Base-by-base conservation (phyloP, 805 yeast species). In the Candida coleopterorum region DNA sequence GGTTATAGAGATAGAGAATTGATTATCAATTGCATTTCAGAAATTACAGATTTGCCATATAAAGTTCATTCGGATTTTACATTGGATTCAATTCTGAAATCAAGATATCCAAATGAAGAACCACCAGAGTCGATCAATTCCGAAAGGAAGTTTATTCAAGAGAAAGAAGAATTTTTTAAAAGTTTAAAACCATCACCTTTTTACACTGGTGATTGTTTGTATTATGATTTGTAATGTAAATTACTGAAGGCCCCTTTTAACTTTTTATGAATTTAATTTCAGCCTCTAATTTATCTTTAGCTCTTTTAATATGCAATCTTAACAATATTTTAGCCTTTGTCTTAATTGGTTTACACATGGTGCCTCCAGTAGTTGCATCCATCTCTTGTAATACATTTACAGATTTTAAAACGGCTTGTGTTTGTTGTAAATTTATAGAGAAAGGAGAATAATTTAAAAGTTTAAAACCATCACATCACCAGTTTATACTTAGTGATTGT, bases 251-350 rank as follows among this genome's bases (percentile, higher is more conserved):
- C 63, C 66, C 27, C 64, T 55, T 25, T 46, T 67, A 72, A 38
- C 68, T 62, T 44, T 64, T 65, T 28, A 68, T 64, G 38, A 67
- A 58, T 42, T 52, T 52, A 18, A 67, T 71, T 47, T 90, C 97
- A 3, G 94, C 79, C 43, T 85, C 89, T 10, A 89, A 64, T 60
- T 87, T 88, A 56, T 93, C 98, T 15, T 78, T 77, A 39, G 86
- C 95, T 55, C 78, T 82, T 62, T 90, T 90, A 11, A 89, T 68
- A 38, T 93, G 97, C 38, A 89, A 66, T 43, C 93, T 64, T 2
- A 79, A 71, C 59, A 86, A 75, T 1, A 89, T 87, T 36, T 71
- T 77, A 23, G 81, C 77, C 0, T 97, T 85, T 4, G 95, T 90
- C 81, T 93, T 81, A 2, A 81, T 80, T 1, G 97, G 97, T 46